Conservation (phyloP, 192 early-diverging fungal genomes). For the Coemansia sp. region DNA sequence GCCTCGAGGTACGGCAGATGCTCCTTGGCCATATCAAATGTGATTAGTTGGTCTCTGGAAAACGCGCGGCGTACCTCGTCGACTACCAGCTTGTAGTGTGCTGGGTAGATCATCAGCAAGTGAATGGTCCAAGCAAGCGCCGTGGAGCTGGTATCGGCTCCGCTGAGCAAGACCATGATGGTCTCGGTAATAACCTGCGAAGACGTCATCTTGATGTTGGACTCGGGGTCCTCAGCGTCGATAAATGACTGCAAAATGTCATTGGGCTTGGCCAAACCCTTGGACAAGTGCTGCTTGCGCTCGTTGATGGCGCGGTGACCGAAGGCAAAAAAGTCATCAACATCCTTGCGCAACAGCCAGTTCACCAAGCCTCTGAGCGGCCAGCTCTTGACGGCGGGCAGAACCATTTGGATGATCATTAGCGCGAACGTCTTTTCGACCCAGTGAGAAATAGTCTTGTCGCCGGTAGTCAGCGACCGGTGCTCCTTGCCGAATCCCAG, state of each 20-base stretch:
- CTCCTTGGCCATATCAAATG: constrained; percentile 28
- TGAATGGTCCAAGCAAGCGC: constrained; percentile 42
- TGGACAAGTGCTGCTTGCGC: constrained; percentile 18
- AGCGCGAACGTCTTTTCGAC: constrained; percentile 37
- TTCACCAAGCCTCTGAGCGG: constrained; percentile 11
- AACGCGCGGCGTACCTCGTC: constrained; percentile 29
- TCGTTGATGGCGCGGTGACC: constrained; percentile 20
- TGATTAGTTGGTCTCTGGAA: constrained; percentile 14
- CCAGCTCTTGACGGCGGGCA: constrained; percentile 29
- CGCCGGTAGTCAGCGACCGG: constrained; percentile 28
- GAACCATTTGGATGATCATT: constrained; percentile 39
- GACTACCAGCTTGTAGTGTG: constrained; percentile 9
- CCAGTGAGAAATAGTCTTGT: constrained; percentile 24
- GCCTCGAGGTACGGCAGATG: constrained; percentile 42
- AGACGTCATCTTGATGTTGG: constrained; percentile 30
- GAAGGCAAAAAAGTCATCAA: constrained; percentile 30
- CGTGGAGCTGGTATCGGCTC: constrained; percentile 37
- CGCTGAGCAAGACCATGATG: constrained; percentile 38
- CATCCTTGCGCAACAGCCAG: constrained; percentile 17
- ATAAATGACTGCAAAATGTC: constrained; percentile 47
- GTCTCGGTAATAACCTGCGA: constrained; percentile 38
- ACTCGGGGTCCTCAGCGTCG: constrained; percentile 38
- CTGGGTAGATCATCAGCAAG: constrained; percentile 43
- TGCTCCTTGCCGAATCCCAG: constrained; percentile 37
- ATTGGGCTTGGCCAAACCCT: constrained; percentile 11